Base-by-base conservation (phyloP, 2,329 filamentous ascomycete genomes). In the Cercospora sojina region DNA sequence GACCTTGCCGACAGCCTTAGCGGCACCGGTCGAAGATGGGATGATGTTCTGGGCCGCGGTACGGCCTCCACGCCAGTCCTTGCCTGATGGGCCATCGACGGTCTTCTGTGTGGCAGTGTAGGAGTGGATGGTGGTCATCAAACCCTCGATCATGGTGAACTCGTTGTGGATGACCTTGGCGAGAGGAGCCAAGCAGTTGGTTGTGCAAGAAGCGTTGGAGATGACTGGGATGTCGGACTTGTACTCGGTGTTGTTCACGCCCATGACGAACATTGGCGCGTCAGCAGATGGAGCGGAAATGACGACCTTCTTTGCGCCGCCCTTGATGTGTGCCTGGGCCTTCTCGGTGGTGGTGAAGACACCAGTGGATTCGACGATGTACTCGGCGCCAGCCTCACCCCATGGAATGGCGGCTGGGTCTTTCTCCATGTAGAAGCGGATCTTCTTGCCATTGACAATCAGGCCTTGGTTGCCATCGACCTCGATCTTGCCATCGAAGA, bases 91-190 rank as follows among this genome's bases (percentile, higher is more conserved):
- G 80, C 93, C 95, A 79, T 99, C 95, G 78, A 98, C 95, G 78
- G 93, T 97, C 92, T 97, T 97, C 88, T 98, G 95, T 82, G 95
- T 98, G 79, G 95, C 95, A 77, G 95, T 98, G 91, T 98, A 98
- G 78, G 95, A 97, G 91, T 99, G 95, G 83, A 98, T 89, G 76
- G 95, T 99, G 85, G 95, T 98, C 95, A 99, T 99, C 78, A 98
- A 90, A 88, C 94, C 95, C 89, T 99, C 95, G 79, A 97, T 84
- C 81, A 99, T 95, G 83, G 87, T 90, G 87, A 90, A 99, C 84
- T 97, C 96, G 88, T 98, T 94, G 89, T 99, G 86, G 86, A 99
- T 89, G 80, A 98, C 93, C 91, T 98, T 99, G 86, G 95, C 95
- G 74, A 99, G 91, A 81, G 95, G 95, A 83, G 95, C 95, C 84